These are phyloP conservation scores for Penicillium decumbens DNA, from an alignment of 2,329 filamentous ascomycete genomes.

Conservation along the genomic window DNA sequence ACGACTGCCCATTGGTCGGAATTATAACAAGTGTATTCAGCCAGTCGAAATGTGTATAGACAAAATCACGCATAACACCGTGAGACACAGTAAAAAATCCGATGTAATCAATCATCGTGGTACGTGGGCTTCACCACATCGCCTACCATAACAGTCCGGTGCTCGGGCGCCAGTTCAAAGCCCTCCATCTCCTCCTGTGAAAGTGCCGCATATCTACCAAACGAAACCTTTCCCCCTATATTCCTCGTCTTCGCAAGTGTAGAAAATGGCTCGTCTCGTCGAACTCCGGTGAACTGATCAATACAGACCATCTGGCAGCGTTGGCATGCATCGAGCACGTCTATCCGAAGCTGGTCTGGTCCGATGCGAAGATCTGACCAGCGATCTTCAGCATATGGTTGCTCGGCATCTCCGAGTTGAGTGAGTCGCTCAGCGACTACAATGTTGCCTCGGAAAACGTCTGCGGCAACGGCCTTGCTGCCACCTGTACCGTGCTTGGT, in stretches of 20 bases:
- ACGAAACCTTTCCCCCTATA: slow-evolving; percentile 78
- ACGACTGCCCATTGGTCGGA: background rate
- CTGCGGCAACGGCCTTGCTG: slow-evolving; percentile 58
- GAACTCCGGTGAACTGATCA: slow-evolving; percentile 74
- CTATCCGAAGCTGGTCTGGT: slow-evolving; percentile 27
- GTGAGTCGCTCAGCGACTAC: slow-evolving; percentile 57
- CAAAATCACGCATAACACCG: background rate
- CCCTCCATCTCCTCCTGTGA: slow-evolving; percentile 26
- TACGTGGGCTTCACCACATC: slow-evolving; percentile 36
- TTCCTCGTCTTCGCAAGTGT: slow-evolving; percentile 83
- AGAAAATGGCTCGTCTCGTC: slow-evolving; percentile 78
- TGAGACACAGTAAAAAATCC: background rate
- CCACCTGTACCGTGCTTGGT: slow-evolving; percentile 47
- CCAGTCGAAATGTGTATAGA: background rate
- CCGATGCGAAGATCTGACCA: slow-evolving; percentile 70
- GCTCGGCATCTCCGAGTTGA: slow-evolving; percentile 43
- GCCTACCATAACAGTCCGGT: slow-evolving; percentile 37
- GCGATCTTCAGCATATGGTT: slow-evolving; percentile 72
- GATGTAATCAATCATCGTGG: slow-evolving; percentile 10
- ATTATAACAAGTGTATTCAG: background rate
- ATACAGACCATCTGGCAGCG: slow-evolving; percentile 96
- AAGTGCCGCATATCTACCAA: slow-evolving; percentile 69
- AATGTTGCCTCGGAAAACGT: slow-evolving; percentile 85
- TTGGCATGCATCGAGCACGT: slow-evolving; percentile 76
- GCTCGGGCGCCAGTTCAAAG: slow-evolving; percentile 13